Base-by-base conservation (phyloP, 768 basidiomycete genomes). In the Boletus eberwhitei region DNA sequence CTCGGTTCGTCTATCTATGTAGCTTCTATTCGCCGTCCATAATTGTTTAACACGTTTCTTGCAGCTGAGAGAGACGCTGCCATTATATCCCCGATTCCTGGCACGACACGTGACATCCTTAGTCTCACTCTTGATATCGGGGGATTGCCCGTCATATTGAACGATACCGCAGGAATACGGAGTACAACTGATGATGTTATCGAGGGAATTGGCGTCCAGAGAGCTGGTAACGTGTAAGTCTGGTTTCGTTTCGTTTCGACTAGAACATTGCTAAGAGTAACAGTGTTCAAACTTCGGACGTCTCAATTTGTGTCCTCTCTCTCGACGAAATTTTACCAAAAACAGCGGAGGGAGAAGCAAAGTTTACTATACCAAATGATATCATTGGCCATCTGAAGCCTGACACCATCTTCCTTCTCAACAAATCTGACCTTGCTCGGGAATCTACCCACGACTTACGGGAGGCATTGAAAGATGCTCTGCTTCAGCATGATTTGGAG, bases 91-190 rank as follows among this genome's bases (percentile, higher is more conserved):
- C 78, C 87, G 4, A 77, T 92, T 19, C 88, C 93, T 0, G 93
- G 93, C 0, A 97, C 93, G 2, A 97, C 93, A 5, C 79, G 94
- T 24, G 94, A 96, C 63, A 80, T 95, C 9, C 77, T 97, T 2
- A 88, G 90, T 60, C 75, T 94, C 17, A 86, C 90, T 0, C 78
- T 97, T 1, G 91, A 97, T 67, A 86, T 95, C n/a, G 89, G 84
- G 11, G 93, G 93, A 0, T 72, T 93, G 32, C 93, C 92, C 0
- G 80, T 95, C 5, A 76, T 88, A 24, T 77, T 93, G 13, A 80
- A 86, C 1, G 94, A 97, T 66, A 96, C 94, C 0, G 94, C 93
- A 3, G 94, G 93, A 1, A 71, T 96, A 13, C 78, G 93, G 29
- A 70, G 75, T 52, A 86, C 88, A 0, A 71, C 79, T 8, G 85